Evolutionary conservation across 306 rosid species (phyloP).

Genomic region (Styphnolobium japonicum): DNA sequence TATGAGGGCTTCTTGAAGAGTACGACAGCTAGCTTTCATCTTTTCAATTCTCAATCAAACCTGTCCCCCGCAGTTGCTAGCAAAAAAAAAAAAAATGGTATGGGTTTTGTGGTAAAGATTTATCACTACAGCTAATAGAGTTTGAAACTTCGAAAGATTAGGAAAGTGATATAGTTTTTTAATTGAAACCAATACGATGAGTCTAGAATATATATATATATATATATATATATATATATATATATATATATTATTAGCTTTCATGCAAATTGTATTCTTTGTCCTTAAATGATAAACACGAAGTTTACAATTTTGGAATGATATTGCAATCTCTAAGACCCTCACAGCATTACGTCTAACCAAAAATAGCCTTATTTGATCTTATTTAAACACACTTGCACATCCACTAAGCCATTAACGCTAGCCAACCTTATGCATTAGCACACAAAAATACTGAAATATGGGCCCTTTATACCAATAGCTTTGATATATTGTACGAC

Average conservation of each 20-base stretch:
- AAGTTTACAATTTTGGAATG: conserved; percentile 29
- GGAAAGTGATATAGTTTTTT: not conserved
- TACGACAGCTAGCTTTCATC: too few species aligned
- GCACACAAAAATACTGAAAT: not conserved
- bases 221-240: too few species aligned
- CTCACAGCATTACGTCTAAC: not conserved
- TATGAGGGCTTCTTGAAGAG: too few species aligned
- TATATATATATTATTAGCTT: not conserved
- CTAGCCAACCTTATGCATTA: not conserved
- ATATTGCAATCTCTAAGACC: not conserved
- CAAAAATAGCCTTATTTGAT: not conserved
- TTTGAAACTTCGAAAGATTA: not conserved
- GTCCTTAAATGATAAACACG: conserved; percentile 12
- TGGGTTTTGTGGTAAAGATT: not conserved
- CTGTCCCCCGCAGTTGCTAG: too few species aligned
- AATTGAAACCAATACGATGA: not conserved
- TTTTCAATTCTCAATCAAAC: too few species aligned
- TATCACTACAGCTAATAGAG: not conserved
- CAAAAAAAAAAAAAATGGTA: not conserved
- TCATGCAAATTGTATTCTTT: conserved; percentile 2
- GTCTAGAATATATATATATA: not conserved
- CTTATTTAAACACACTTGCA: not conserved
- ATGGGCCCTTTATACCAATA: conserved; percentile 11
- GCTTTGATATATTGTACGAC: not conserved
- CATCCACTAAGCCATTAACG: conserved; percentile 12